Base-by-base conservation (phyloP, 2,329 filamentous ascomycete species). In the Sporothrix humicola region DNA sequence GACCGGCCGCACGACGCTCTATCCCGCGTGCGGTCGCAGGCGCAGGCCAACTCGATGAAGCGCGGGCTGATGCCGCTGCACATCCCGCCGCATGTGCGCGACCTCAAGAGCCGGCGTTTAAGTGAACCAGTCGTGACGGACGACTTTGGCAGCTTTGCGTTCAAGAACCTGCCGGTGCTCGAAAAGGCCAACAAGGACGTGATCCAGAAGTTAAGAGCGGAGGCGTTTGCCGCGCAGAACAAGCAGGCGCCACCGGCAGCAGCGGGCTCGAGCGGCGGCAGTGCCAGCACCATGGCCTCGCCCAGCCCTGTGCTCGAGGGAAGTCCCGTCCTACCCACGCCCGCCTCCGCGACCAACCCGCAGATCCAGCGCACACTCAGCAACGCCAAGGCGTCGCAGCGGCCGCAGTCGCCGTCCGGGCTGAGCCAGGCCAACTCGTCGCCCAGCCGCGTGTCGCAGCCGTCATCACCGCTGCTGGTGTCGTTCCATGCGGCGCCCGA, bases 121-220 rank as follows among this genome's bases (percentile, higher is more conserved):
- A 98, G 95, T 81, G 96, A 99, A 81, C 96, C 96, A 0, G 90
- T 95, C 17, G 88, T 90, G 46, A 88, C 91, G 0, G 96, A 99
- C 81, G 97, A 99, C 80, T 99, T 99, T 85, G 96, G 96, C 46
- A 94, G 90, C 76, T 99, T 99, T 82, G 90, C 94, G 54, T 99
- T 97, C 86, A 99, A 99, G 84, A 99, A 99, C 78, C 84, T 99
- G 68, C 95, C 95, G 0, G 95, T 98, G 23, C 86, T 99, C 20
- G 96, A 98, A 79, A 98, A 98, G 82, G 96, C 96, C 72, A 99
- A 99, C 83, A 99, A 99, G 81, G 96, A 99, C 79, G 94, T 98
- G 44, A 97, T 99, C 46, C 95, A 98, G 79, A 98, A 98, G 81
- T 86, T 99, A 73, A 91, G 95, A 12, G 94, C 95, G 26, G 95